Base-by-base conservation (phyloP, 208 protist species). In the Trypanosoma platydactyli region DNA sequence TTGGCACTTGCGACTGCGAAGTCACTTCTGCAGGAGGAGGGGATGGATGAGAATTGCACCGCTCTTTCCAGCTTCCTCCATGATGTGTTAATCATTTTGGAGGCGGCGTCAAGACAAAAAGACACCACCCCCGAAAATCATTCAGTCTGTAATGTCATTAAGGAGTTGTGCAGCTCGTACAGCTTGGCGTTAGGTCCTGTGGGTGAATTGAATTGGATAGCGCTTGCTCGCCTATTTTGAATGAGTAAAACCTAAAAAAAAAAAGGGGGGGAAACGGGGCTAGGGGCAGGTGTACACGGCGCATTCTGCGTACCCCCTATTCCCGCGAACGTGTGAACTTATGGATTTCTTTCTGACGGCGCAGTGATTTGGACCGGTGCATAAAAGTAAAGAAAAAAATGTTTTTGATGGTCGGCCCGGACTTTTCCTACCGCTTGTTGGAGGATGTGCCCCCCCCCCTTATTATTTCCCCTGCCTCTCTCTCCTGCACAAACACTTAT, bases 151-250 rank as follows among this genome's bases (percentile, higher is more conserved):
- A 27, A 45, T 7, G 33, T 60, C 12, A 15, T 70, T 7, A 44
- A 41, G 18, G 64, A 42, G 20, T 38, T 70, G 6, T 63, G 64
- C 30, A 56, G 44, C 1, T 44, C 35, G 1, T 70, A 70, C 55
- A 22, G 24, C 15, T 25, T 41, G 12, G 13, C 22, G 5, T 45
- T 70, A 15, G 1, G 4, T 29, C 20, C n/a, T 41, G 41, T 60
- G 1, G 4, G 15, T 1, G 64, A 70, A 24, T 48, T 70, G 40
- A 30, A 70, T 44, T 70, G 64, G 64, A 33, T 56, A 30, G 33
- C 33, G 13, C 38, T 35, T 35, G 30, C 55, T 13, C 35, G 27
- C 16, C 9, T 9, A 3, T 38, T 38, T 9, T 38, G 9, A 38
- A 38, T 9, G 9, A 38, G 5, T 38, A 38, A n/a, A n/a, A n/a